These are phyloP conservation scores for Chrysochromulina tobinii DNA, from an alignment of 78 protist genomes.

Conservation along the genomic window DNA sequence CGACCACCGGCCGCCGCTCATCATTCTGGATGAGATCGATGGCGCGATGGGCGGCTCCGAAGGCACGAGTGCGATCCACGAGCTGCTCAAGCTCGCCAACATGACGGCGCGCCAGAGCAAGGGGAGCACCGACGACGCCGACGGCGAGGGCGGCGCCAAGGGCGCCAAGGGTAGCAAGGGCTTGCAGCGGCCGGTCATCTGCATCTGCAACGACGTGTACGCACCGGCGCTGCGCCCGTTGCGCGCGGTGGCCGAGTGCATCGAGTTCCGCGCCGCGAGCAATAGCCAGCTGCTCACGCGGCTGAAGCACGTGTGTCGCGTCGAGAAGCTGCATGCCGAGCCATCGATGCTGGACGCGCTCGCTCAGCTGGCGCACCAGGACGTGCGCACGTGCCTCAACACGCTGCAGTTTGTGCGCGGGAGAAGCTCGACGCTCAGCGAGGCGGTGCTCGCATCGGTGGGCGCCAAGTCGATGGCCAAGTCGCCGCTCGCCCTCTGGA, in stretches of 20 bases:
- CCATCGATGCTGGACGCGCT: constrained; percentile 35
- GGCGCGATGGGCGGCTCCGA: constrained; percentile 65
- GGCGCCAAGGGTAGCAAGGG: neutral
- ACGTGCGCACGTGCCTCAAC: constrained; percentile 64
- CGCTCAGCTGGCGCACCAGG: constrained; percentile 49
- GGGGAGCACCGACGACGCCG: neutral
- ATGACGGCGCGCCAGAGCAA: neutral
- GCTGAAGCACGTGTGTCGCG: neutral
- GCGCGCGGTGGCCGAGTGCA: constrained; percentile 34
- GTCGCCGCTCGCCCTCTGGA: too few species aligned
- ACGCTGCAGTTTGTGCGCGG: constrained; percentile 50
- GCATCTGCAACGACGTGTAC: constrained; percentile 81
- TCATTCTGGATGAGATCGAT: constrained; percentile 85
- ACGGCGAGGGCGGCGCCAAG: neutral
- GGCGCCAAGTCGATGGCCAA: too few species aligned
- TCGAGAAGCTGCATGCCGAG: constrained; percentile 39
- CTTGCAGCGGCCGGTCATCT: constrained; percentile 73
- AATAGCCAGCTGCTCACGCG: neutral
- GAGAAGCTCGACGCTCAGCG: neutral
- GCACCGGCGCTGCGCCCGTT: constrained; percentile 59
- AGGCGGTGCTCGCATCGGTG: neutral
- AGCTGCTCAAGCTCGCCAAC: neutral
- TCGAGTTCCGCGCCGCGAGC: constrained; percentile 16
- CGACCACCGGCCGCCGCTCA: constrained; percentile 57
- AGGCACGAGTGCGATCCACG: neutral